Evolutionary conservation across 805 yeast genomes (phyloP), one percentile per base, ranked within the genome.

Genomic region (Candida hispaniensis): DNA sequence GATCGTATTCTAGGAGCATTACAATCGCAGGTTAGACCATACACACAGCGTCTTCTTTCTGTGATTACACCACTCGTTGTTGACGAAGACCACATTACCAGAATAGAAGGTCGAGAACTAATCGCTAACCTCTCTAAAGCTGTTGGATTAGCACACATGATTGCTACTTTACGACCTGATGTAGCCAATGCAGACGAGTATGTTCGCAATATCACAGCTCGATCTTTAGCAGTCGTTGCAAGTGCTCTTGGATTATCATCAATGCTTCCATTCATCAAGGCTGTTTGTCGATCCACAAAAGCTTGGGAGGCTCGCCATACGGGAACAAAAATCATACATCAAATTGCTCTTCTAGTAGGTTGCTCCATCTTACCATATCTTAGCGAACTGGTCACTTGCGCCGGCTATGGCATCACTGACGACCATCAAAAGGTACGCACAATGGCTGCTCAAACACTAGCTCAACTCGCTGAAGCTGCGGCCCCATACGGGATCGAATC

Each of bases 401-500:
- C 82, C 7, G 52, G 58, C 1, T 68, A 67, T 1, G 70, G 77
- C 1, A 47, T 88, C 11, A 58, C 60, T 0, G 94, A 83, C 55
- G 81, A 75, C 33, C 75, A 77, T 39, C 50, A 71, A 8, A 73
- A 69, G 26, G 79, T 85, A 0, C 61, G 93, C 39, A 68, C 71
- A 2, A 65, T 74, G 8, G 65, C 94, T 0, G 94, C 94, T 0
- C 59, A 66, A 20, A 75, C 94, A 0, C 49, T 86, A 2, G 61
- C 86, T 1, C 68, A 76, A 1, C 55, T 88, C 19, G 96, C 96
- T 0, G 86, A 80, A 32, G 75, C 81, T 6, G 71, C 83, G 4
- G 64, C 71, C 14, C 97, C 97, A 0, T 82, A 79, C 56, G 98
- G 97, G 28, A 78, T 81, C 38, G 95, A 82, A 47, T 73, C 88